Evolutionary conservation across 352 stramenopile genomes (phyloP), one percentile per base, ranked within the genome.

Genomic region (Globisporangium carolinianum): DNA sequence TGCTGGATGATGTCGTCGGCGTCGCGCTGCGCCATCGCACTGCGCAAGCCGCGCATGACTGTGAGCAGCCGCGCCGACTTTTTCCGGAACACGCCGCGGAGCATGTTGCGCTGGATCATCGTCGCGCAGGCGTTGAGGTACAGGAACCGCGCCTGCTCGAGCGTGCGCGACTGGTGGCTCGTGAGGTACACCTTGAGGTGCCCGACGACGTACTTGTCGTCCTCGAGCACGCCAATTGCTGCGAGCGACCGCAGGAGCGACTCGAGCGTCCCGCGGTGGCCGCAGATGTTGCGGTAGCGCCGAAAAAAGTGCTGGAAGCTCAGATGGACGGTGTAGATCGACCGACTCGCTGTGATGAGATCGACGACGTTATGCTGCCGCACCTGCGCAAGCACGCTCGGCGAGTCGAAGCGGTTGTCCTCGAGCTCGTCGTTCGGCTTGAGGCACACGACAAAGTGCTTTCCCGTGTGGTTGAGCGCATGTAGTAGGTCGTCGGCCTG

Each of bases 81-180:
- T 53, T 79, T 75, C 9, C 76, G 70, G 47, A 86, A 87, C 4
- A 79, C 77, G 5, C 79, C 75, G 45, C 76, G 79, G n/a, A 89
- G 63, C 65, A 94, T 76, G 41, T 90, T 91, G 4, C 79, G 75
- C 69, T 94, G 81, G 47, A 94, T 89, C 79, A 94, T 89, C 4
- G 77, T 90, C 6, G 83, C 81, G 39, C 79, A 87, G 10, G 81
- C 83, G 39, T 90, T 94, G 18, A 94, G 58, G 57, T 87, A 91
- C 61, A 89, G 66, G 12, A 77, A 87, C 8, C 83, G 77, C 9
- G 78, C 81, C 51, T 89, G 83, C 59, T 94, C 81, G 7, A 94
- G 66, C 49, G 87, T 86, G 56, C 89, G 89, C 66, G 75, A 88
- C 68, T 94, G 83, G 47, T 87, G 76, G 32, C 80, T 88, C 3